Percentiles rank a stretch among this genome's conserved stretches.
Evolutionary conservation across 192 early-diverging fungal species (phyloP).

Genomic region (Coemansia sp.): DNA sequence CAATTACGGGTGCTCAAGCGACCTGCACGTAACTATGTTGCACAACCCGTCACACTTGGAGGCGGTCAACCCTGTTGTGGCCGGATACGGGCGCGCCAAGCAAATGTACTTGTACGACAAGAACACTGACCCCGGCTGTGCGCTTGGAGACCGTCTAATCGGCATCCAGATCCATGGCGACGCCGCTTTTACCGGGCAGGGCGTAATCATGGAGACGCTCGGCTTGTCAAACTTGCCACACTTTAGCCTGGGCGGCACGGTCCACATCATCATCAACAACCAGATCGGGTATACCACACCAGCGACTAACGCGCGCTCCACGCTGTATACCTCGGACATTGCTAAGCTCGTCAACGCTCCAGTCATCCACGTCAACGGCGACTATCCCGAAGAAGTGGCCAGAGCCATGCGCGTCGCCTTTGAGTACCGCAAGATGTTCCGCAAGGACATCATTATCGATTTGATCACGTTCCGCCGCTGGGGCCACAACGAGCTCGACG

Average conservation of each 20-base stretch:
- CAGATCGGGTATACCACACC: conserved; percentile 98
- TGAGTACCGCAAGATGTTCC: conserved; percentile 92
- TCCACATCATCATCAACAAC: conserved; percentile 99
- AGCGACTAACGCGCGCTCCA: conserved; percentile 90
- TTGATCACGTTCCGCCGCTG: conserved; percentile 94
- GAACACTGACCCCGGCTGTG: conserved; percentile 69
- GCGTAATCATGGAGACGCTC: conserved; percentile 95
- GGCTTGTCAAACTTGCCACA: conserved; percentile 95
- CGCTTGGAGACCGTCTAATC: conserved; percentile 90
- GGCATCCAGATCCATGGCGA: conserved; percentile 97
- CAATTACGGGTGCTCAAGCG: conserved; percentile 60
- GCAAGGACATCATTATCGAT: conserved; percentile 95
- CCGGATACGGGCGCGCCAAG: conserved; percentile 94
- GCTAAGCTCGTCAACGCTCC: conserved; percentile 97
- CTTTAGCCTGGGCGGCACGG: conserved; percentile 90
- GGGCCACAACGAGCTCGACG: conserved; percentile 99
- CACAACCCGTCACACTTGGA: conserved; percentile 98
- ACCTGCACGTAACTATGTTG: conserved; percentile 84
- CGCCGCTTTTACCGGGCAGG: conserved; percentile 85
- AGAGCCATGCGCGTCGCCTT: conserved; percentile 82
- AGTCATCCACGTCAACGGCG: conserved; percentile 96
- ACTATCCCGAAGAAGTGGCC: conserved; percentile 92
- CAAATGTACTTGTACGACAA: conserved; percentile 83
- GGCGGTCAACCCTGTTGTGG: conserved; percentile 94
- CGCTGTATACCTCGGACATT: conserved; percentile 90